phyloP scores from a whole-genome alignment of 2,329 filamentous ascomycete genomes.

The Pyricularia grisea region DNA sequence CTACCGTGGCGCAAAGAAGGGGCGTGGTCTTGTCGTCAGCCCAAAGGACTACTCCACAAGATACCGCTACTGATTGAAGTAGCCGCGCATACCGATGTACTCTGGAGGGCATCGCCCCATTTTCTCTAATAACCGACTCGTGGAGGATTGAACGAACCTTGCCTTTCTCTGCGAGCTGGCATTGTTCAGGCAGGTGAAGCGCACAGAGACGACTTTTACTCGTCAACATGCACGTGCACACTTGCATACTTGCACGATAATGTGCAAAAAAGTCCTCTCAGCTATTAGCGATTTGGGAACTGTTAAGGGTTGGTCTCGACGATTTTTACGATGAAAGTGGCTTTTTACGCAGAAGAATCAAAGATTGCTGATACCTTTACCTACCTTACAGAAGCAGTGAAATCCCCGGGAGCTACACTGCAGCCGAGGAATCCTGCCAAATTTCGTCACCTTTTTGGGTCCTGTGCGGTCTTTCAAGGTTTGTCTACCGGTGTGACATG shows the following conservation, averaged over 20 bases:
- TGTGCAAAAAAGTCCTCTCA: not conserved
- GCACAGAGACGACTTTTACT: not conserved
- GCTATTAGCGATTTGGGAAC: not conserved
- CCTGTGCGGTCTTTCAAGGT: not conserved
- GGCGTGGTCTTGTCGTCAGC: slow-evolving; percentile 88
- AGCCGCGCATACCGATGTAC: not conserved
- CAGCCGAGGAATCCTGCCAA: not conserved
- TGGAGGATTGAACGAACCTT: not conserved
- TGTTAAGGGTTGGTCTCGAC: slow-evolving; percentile 4
- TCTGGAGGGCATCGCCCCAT: not conserved
- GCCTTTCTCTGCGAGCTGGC: not conserved
- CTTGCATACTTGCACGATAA: not conserved
- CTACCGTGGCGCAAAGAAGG: slow-evolving; percentile 97
- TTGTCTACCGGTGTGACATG: not conserved
- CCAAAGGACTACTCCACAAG: slow-evolving; percentile 72
- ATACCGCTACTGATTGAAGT: slow-evolving; percentile 47
- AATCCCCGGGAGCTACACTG: not conserved
- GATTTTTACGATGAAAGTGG: not conserved
- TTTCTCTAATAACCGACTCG: not conserved
- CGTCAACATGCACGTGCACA: not conserved
- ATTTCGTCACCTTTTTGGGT: not conserved
- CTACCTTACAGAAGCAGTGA: not conserved
- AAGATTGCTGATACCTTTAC: not conserved
- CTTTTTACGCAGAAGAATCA: not conserved
- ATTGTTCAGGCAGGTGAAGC: not conserved